These are phyloP conservation scores for Tolypocladium album DNA, from an alignment of 2,329 filamentous ascomycete species.

Conservation along the genomic window DNA sequence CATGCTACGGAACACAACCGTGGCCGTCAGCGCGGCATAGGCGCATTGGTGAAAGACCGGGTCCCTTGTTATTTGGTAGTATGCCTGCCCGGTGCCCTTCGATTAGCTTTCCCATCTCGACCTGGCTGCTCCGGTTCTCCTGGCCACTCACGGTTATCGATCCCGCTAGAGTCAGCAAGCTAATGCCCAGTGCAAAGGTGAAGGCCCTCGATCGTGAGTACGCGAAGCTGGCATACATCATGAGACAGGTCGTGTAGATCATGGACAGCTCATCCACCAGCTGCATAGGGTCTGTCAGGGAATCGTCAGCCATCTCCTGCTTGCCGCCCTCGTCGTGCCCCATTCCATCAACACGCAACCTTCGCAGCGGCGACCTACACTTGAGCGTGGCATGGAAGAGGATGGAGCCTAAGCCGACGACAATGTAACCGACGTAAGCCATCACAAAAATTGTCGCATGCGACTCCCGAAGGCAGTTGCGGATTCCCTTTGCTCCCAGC, in stretches of 20 bases:
- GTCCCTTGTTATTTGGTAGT: conserved; percentile 72
- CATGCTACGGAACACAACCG: conserved; percentile 62
- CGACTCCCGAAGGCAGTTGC: conserved; percentile 58
- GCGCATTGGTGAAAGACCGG: conserved; percentile 75
- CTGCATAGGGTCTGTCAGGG: conserved; percentile 42
- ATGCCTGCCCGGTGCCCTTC: conserved; percentile 18
- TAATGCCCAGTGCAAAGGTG: conserved; percentile 43
- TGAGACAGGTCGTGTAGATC: conserved; percentile 48
- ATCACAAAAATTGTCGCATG: conserved; percentile 71
- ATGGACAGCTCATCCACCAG: conserved; percentile 49
- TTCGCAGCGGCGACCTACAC: conserved; percentile 25
- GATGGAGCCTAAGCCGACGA: conserved; percentile 44
- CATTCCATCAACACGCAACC: neutral
- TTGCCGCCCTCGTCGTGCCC: neutral
- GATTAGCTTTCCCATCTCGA: neutral
- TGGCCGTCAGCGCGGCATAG: conserved; percentile 60
- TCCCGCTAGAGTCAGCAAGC: conserved; percentile 42
- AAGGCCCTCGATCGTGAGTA: conserved; percentile 47
- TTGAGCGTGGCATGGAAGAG: conserved; percentile 47
- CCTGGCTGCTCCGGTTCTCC: neutral
- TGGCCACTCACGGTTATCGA: conserved; percentile 58
- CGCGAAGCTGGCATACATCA: conserved; percentile 59
- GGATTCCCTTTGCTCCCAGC: conserved; percentile 64
- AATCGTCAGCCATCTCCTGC: neutral
- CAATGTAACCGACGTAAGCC: conserved; percentile 40